phyloP scores from a whole-genome alignment of 1,284 basidiomycete genomes.

The Stereum hirsutum region DNA sequence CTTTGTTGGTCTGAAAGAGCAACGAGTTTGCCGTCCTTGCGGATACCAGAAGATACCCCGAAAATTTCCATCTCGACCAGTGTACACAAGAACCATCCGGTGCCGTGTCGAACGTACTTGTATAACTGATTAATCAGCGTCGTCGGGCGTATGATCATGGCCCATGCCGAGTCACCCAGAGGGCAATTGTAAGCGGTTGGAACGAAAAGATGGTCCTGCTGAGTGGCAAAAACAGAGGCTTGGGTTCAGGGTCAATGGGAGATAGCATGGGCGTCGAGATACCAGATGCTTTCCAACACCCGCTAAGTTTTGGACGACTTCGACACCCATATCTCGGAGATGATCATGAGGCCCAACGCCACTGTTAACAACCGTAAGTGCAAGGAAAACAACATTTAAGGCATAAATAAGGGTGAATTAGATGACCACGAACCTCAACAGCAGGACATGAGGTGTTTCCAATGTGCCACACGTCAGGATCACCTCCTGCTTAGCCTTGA shows the following conservation, averaged over 20 bases:
- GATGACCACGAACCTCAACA: slow-evolving; percentile 1
- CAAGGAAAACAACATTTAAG: neutral
- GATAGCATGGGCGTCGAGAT: neutral
- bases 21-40: slow-evolving; percentile 1
- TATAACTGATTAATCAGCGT: slow-evolving; percentile 7
- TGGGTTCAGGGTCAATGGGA: neutral
- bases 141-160: slow-evolving; percentile 6
- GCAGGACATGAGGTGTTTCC: slow-evolving; percentile 1
- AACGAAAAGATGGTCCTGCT: slow-evolving; percentile 6
- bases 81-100: slow-evolving; percentile 9
- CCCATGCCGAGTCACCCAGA: slow-evolving; percentile 1
- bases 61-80: slow-evolving; percentile 8
- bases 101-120: slow-evolving; percentile 6
- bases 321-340: slow-evolving; percentile 2
- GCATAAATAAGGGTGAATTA: too few species aligned
- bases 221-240: neutral
- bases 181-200: slow-evolving; percentile 3
- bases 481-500: neutral
- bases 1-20: neutral
- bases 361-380: neutral
- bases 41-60: slow-evolving; percentile 6
- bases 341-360: slow-evolving; percentile 3
- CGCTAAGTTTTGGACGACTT: neutral
- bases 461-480: neutral
- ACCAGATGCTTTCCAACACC: slow-evolving; percentile 5